Percentiles rank a stretch among this genome's conserved stretches.
Conservation (phyloP, 2,329 filamentous ascomycete species). For the Alternaria viburni region DNA sequence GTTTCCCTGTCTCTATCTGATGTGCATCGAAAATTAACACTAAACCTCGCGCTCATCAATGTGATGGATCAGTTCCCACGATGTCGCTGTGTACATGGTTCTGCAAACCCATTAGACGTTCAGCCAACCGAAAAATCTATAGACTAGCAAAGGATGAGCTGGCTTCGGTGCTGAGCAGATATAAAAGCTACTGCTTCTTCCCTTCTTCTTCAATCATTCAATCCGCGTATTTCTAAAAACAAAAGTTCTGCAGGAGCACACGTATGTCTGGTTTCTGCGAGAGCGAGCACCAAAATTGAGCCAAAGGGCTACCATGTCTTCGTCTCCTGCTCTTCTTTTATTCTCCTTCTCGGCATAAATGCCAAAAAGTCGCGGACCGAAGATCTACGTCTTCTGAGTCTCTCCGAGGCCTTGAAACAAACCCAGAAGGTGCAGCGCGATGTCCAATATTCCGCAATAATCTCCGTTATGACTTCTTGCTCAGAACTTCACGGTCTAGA, state of each 20-base stretch:
- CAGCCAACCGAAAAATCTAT: no score
- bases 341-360: not conserved
- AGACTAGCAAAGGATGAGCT: fast-evolving
- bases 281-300: not conserved
- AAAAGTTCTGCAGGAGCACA: no score
- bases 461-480: no score
- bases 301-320: no score
- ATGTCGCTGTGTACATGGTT: not conserved
- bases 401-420: not conserved
- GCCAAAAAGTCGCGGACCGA: no score
- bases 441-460: not conserved
- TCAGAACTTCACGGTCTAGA: no score
- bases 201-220: not conserved
- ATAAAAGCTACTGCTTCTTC: no score
- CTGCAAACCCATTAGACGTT: no score
- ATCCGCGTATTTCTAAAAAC: not conserved
- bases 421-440: no score
- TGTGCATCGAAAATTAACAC: not conserved
- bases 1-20: not conserved
- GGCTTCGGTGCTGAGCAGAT: fast-evolving
- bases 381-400: no score
- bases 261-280: not conserved
- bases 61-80: fast-evolving
- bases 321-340: not conserved
- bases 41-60: not conserved